Conservation (phyloP, 2,329 filamentous ascomycete genomes). For the Neofusicoccum ribis region DNA sequence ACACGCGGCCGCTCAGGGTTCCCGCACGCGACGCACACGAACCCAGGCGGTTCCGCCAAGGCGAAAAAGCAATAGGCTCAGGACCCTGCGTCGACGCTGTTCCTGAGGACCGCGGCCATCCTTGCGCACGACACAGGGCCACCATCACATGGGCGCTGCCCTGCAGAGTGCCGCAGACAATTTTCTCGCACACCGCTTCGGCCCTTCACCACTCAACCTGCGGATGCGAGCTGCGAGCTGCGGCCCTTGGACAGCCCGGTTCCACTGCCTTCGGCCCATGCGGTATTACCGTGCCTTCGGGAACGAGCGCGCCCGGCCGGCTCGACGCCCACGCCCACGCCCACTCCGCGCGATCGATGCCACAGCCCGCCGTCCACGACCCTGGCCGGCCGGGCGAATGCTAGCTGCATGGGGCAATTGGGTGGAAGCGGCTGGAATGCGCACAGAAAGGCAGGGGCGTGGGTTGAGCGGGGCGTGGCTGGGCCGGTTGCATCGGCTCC, state of each 20-base stretch:
- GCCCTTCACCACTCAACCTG: not conserved
- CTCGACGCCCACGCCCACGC: not conserved
- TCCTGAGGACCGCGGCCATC: not conserved
- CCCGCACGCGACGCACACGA: not conserved
- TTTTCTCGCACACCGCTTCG: constrained; percentile 13
- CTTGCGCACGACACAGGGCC: constrained; percentile 10
- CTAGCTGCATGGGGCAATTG: constrained; percentile 9
- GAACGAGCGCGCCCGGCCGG: not conserved
- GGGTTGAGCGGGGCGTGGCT: constrained; percentile 13
- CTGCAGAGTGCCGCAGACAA: constrained; percentile 1
- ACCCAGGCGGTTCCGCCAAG: not conserved
- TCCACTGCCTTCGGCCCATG: constrained; percentile 7
- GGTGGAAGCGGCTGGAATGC: constrained; percentile 7
- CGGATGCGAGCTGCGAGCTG: constrained; percentile 7
- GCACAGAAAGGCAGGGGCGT: not conserved
- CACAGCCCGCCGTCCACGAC: not conserved
- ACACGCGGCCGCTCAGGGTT: not conserved
- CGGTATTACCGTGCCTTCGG: not conserved
- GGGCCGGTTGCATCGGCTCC: constrained; percentile 5
- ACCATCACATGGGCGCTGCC: constrained; percentile 5
- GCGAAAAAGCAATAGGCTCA: not conserved
- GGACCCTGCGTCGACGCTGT: constrained; percentile 1
- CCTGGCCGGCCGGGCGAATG: not conserved
- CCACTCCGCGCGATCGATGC: not conserved
- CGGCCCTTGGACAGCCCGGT: not conserved